These are phyloP conservation scores for Seiridium cupressi DNA, from an alignment of 2,329 filamentous ascomycete species.

Conservation along the genomic window DNA sequence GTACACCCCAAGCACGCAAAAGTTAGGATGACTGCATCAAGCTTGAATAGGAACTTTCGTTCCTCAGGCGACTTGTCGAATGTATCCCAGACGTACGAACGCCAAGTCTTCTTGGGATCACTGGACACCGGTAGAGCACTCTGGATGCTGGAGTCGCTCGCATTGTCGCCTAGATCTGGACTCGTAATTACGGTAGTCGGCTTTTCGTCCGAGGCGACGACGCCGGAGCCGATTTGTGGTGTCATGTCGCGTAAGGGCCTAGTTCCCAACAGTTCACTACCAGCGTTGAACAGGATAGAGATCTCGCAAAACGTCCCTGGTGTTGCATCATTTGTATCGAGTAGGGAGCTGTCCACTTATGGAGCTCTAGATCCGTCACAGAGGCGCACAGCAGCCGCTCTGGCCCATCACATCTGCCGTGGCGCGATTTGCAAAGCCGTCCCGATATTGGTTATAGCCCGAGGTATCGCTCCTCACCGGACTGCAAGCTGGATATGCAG, in stretches of 20 bases:
- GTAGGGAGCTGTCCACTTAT: not conserved
- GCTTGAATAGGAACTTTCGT: constrained; percentile 38
- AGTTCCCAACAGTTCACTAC: too few species aligned
- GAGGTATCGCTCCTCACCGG: not conserved
- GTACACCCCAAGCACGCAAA: constrained; percentile 32
- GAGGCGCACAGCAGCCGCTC: not conserved
- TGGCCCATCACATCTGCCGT: not conserved
- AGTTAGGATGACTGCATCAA: constrained; percentile 38
- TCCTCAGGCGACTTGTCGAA: constrained; percentile 41
- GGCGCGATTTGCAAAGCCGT: not conserved
- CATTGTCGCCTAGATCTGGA: not conserved
- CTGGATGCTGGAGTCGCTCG: not conserved
- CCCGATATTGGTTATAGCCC: not conserved
- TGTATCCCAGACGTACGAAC: constrained; percentile 48
- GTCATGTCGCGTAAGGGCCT: not conserved
- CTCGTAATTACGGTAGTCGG: not conserved
- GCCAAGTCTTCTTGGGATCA: constrained; percentile 39
- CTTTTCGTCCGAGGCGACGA: constrained; percentile 2
- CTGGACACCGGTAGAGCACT: constrained; percentile 12
- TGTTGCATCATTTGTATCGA: not conserved
- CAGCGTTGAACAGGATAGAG: too few species aligned
- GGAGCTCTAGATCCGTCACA: not conserved
- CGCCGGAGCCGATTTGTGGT: not conserved
- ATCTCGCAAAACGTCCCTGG: not conserved
- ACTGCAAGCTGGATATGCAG: not conserved